Base-by-base conservation (phyloP, 1,284 basidiomycete species). In the Earliella scabrosa region DNA sequence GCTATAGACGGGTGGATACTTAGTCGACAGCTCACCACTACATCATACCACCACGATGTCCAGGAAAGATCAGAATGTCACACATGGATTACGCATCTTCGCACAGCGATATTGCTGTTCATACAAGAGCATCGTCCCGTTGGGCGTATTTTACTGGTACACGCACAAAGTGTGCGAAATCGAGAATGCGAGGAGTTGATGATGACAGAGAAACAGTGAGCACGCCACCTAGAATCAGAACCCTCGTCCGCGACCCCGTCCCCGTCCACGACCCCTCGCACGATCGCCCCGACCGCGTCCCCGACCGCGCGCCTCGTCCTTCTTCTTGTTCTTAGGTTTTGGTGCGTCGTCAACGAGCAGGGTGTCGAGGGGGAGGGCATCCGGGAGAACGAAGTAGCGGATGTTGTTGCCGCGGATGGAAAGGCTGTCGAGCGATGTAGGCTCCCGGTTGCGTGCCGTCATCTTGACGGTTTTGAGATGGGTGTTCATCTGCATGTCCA, bases 401-500 rank as follows among this genome's bases (percentile, higher is more conserved):
- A 97, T 87, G 71, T 92, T 95, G 79, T 95, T 95, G 36, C 94
- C 93, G 58, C 95, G 87, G 68, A 98, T 94, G 36, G 93, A 94
- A 45, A 97, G 82, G 3, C 88, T 83, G 74, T 98, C 95, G 52
- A 97, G 85, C 23, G 88, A 82, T 50, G 85, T 79, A 2, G 87
- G 90, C 61, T 96, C 93, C 58, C 93, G 90, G 71, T 94, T 95
- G 53, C 92, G 86, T 34, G 88, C 84, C 9, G 95, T 95, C 81
- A 99, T 91, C 77, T 98, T 98, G 69, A 99, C 93, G 44, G 94
- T 94, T 80, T 98, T 98, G 45, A 98, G 83, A 68, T 97, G 90
- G 1, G 95, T 98, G 79, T 97, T 97, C 95, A 97, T 98, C 71
- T 94, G 92, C 82, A 95, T 95, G 74, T 97, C 94, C 45, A 96